Percentiles rank a stretch among this genome's conserved stretches.
phyloP scores from a whole-genome alignment of 1,284 basidiomycete species.

The Rhizopogon parksii region DNA sequence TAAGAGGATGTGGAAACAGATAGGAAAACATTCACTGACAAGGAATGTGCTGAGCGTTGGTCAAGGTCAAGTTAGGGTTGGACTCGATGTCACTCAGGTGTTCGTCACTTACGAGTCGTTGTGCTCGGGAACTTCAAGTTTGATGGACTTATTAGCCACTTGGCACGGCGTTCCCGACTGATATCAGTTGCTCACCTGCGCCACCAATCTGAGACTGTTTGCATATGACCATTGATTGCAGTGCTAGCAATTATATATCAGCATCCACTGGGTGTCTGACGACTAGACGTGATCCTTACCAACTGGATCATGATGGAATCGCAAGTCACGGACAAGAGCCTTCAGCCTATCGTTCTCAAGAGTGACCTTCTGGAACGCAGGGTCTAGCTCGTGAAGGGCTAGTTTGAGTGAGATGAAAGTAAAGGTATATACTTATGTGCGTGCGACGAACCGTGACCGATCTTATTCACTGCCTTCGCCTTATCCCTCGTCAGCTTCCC shows the following conservation, averaged over 20 bases:
- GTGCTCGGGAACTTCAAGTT: slow-evolving; percentile 59
- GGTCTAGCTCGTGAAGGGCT: slow-evolving; percentile 82
- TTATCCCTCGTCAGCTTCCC: slow-evolving; percentile 74
- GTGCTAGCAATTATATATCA: slow-evolving; percentile 38
- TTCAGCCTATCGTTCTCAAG: slow-evolving; percentile 67
- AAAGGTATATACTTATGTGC: neutral
- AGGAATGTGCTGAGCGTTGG: slow-evolving; percentile 56
- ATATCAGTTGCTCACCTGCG: slow-evolving; percentile 48
- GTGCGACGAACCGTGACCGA: slow-evolving; percentile 59
- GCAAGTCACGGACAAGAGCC: slow-evolving; percentile 64
- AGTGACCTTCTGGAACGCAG: slow-evolving; percentile 71
- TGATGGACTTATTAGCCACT: neutral
- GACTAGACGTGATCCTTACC: slow-evolving; percentile 37
- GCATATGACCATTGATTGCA: slow-evolving; percentile 94
- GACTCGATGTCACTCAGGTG: neutral
- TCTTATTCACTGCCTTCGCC: slow-evolving; percentile 75
- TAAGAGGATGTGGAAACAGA: neutral
- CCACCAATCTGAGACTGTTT: slow-evolving; percentile 88
- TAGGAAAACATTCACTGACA: slow-evolving; percentile 33
- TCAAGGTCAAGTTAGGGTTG: slow-evolving; percentile 3
- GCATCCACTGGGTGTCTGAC: neutral
- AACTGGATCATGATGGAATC: slow-evolving; percentile 76
- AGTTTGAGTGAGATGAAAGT: neutral
- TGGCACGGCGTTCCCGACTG: neutral
- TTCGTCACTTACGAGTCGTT: slow-evolving; percentile 66